Evolutionary conservation across 2,329 filamentous ascomycete species (phyloP), one percentile per base, ranked within the genome.

Genomic region (Ophiognomonia clavigignenti-juglandacearum): DNA sequence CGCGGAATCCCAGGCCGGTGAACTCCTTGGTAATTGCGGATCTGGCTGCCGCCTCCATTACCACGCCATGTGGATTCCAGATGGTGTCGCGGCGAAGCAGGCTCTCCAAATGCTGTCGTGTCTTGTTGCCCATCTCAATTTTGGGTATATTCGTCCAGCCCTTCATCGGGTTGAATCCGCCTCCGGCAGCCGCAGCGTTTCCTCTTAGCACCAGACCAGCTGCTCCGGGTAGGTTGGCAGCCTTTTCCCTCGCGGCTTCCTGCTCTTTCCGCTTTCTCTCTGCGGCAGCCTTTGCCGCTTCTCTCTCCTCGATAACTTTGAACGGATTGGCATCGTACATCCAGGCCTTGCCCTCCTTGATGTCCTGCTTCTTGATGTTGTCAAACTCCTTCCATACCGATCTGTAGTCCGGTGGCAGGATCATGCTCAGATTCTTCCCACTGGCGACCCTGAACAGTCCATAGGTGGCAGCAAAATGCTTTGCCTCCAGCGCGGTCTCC

Each of bases 321-420:
- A 98, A 98, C 1, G 93, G 93, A 59, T 98, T 93, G 10, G 90
- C 89, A 57, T 95, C 91, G 64, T 97, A 98, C 79, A 95, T 84
- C 86, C 91, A 96, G 0, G 72, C 85, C 53, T 80, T 80, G n/a
- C 78, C 90, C 35, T 88, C 83, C 60, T 83, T 86, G 40, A 88
- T 72, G 58, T 96, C 92, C 56, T 83, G 78, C 54, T 80, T 81
- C 67, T 96, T 97, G 53, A 97, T 70, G 4, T 82, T 78, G 53
- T 86, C 80, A 56, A 98, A 96, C 48, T 91, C 83, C 62, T 95
- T 95, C 93, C 93, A 98, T 35, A 96, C 71, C 54, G 88, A 81
- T 60, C 85, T 86, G 67, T 96, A 95, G 50, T 86, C 87, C 0
- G 93, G 93, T 20, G 93, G 93, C 54, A 98, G 75, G 70, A 91